phyloP scores from a whole-genome alignment of 441 rosid species.

The Euphorbia corollata region DNA sequence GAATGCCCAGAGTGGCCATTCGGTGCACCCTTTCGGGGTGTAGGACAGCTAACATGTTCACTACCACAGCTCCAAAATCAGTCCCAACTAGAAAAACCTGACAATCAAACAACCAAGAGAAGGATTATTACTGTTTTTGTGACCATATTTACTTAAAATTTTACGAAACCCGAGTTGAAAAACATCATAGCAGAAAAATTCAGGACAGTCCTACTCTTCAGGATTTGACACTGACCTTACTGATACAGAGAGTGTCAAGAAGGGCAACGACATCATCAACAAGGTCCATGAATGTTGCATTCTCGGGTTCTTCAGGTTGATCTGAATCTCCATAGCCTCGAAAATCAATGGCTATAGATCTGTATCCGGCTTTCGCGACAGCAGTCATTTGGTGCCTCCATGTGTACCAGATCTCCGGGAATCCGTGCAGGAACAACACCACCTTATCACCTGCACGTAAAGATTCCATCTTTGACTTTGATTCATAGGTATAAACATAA shows the following conservation, averaged over 20 bases:
- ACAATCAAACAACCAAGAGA: no score
- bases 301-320: slow-evolving; percentile 24
- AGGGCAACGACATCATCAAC: slow-evolving; percentile 21
- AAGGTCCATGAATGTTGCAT: slow-evolving; percentile 20
- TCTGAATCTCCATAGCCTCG: slow-evolving; percentile 27
- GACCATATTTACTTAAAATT: no score
- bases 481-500: neutral
- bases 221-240: neutral
- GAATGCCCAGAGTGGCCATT: slow-evolving; percentile 19
- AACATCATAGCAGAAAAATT: no score
- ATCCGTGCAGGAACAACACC: slow-evolving; percentile 26
- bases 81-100: no score
- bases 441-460: slow-evolving; percentile 19
- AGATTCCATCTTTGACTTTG: neutral
- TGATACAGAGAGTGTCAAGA: slow-evolving; percentile 19
- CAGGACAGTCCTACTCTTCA: neutral
- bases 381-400: slow-evolving; percentile 26
- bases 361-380: slow-evolving; percentile 18
- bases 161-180: no score
- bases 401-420: slow-evolving; percentile 27
- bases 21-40: neutral
- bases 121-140: no score
- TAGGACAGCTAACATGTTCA: no score
- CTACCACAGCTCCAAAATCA: no score
- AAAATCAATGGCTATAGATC: slow-evolving; percentile 21